Base-by-base conservation (phyloP, 352 stramenopile species). In the Pilasporangium apinafurcum region DNA sequence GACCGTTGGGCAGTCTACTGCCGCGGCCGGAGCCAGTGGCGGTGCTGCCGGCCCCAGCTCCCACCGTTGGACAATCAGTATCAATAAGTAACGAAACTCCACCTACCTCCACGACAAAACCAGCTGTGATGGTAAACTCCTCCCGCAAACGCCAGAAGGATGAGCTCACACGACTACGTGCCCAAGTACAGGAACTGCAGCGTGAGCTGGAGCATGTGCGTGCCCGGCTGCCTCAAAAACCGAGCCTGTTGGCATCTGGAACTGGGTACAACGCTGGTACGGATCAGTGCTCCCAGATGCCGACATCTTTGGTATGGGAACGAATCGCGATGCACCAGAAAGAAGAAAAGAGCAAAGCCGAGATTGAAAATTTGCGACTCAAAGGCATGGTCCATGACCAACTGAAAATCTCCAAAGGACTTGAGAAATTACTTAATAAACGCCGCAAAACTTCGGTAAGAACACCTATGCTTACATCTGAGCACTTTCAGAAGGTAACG, bases 331-430 rank as follows among this genome's bases (percentile, higher is more conserved):
- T 65, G 21, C 66, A 78, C 42, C 68, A 85, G 46, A 83, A 81
- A 33, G 68, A 83, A 35, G 68, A 81, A 44, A 79, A 79, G 48
- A 76, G 65, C 40, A 74, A 77, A 37, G 71, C 71, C 0, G 68
- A 85, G 62, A 81, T 82, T 66, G 68, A 87, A 46, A 87, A 87
- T 37, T 53, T 76, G 26, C 65, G 65, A 2, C 62, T 82, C 21
- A 82, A 78, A 35, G 55, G 59, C 13, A 56, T 78, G 9, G 63
- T 82, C 18, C 56, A 78, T 40, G 65, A 75, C 14, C 68, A 82
- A 40, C 34, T 78, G 9, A 78, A 78, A 53, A 70, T 78, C 25
- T 78, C 68, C 12, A 75, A 74, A 34, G 61, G 65, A 4, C 59
- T 82, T 7, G 65, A 78, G 47, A 82, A 82, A 28, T 54, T 82